Evolutionary conservation across 164 flowering plant species (phyloP).

Genomic region (Magnolia officinalis): DNA sequence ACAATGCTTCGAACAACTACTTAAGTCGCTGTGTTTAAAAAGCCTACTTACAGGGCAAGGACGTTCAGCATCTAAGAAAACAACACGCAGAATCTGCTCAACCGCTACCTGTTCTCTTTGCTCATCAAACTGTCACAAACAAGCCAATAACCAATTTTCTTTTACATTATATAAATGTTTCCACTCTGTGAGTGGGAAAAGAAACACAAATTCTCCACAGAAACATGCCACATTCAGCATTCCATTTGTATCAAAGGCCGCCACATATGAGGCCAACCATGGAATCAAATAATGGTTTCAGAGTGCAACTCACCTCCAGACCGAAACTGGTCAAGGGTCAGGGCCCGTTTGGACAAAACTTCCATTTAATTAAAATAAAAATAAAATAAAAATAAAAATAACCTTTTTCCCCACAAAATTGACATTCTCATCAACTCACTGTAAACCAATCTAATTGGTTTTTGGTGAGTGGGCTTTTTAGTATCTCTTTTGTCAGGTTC

Average conservation of each 20-base stretch:
- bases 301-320: not conserved
- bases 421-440: too few relatives aligned
- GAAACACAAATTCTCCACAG: not conserved
- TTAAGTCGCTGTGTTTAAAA: not conserved
- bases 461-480: too few relatives aligned
- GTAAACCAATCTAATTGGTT: too few relatives aligned
- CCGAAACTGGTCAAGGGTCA: not conserved
- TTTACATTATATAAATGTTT: too few relatives aligned
- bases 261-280: not conserved
- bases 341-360: too few relatives aligned
- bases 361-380: too few relatives aligned
- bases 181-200: not conserved
- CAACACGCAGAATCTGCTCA: conserved; percentile 74
- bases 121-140: conserved; percentile 76
- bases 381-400: too few relatives aligned
- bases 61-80: conserved; percentile 67
- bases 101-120: conserved; percentile 81
- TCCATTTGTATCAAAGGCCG: not conserved
- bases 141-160: not conserved
- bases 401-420: too few relatives aligned
- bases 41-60: conserved; percentile 63
- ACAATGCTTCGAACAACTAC: not conserved
- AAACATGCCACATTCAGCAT: not conserved
- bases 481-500: too few relatives aligned
- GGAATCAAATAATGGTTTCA: not conserved